Percentiles rank a stretch among this genome's conserved stretches.
Evolutionary conservation across 2,329 filamentous ascomycete species (phyloP).

Genomic region (Ceratocystis variospora): DNA sequence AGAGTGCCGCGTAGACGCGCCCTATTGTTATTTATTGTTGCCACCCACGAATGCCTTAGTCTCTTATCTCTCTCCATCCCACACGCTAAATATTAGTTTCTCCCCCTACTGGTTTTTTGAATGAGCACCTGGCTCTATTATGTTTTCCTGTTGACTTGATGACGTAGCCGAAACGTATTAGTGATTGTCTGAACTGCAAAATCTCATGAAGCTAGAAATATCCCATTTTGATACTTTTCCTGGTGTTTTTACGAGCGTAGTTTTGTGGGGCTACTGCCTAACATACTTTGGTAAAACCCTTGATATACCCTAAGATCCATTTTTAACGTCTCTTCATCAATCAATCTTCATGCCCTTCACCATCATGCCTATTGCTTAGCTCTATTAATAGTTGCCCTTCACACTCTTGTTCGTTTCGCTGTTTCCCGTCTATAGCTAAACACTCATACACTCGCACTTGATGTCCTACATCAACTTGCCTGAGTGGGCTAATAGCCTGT

Average conservation of each 20-base stretch:
- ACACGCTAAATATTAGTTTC: background rate
- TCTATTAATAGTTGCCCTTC: background rate
- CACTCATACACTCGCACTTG: background rate
- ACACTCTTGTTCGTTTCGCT: background rate
- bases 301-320: slow-evolving; percentile 4
- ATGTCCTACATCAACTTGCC: slow-evolving; percentile 14
- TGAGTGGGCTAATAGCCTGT: slow-evolving; percentile 13
- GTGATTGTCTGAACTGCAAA: background rate
- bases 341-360: background rate
- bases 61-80: background rate
- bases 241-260: background rate
- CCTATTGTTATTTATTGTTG: background rate
- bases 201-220: background rate
- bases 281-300: background rate
- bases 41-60: background rate
- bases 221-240: background rate
- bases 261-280: background rate
- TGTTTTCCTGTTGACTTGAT: background rate
- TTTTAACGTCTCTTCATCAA: background rate
- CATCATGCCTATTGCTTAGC: background rate
- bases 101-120: background rate
- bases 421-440: background rate
- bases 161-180: slow-evolving; percentile 3
- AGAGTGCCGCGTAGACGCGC: slow-evolving; percentile 44
- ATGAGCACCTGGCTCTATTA: background rate